Evolutionary conservation across 2,329 filamentous ascomycete species (phyloP).

Genomic region (Trichoderma koningiopsis): DNA sequence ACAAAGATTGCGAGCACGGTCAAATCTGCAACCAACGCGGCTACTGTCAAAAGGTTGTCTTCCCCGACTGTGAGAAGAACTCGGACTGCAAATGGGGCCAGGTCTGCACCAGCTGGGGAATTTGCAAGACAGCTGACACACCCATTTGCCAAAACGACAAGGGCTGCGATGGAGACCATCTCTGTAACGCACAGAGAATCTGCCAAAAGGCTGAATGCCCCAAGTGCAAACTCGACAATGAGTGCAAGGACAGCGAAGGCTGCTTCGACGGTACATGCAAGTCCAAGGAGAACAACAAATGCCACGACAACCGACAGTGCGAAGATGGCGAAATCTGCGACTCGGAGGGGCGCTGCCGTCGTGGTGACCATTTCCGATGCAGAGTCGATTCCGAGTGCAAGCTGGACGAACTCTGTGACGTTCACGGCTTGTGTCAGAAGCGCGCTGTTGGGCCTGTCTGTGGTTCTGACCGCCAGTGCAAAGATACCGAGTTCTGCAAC

Average conservation of each 20-base stretch:
- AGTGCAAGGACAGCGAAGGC: neutral
- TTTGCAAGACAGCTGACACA: constrained; percentile 7
- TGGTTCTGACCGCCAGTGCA: neutral
- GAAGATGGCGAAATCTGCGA: constrained; percentile 8
- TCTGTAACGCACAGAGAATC: constrained; percentile 12
- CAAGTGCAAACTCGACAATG: neutral
- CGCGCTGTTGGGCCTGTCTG: neutral
- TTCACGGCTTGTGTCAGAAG: constrained; percentile 6
- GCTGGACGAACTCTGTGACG: neutral
- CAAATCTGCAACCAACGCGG: constrained; percentile 10
- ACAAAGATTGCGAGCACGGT: constrained; percentile 18
- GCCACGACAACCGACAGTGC: neutral
- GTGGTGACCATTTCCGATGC: constrained; percentile 3
- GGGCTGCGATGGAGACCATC: neutral
- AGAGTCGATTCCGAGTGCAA: constrained; percentile 10
- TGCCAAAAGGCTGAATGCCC: neutral
- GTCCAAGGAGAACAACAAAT: constrained; percentile 4
- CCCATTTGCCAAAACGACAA: neutral
- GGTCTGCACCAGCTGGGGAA: constrained; percentile 4
- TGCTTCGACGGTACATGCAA: constrained; percentile 8
- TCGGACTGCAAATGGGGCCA: constrained; percentile 14
- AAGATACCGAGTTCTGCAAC: constrained; percentile 7
- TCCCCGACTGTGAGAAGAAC: constrained; percentile 21
- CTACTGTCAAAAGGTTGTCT: constrained; percentile 19
- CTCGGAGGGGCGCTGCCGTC: constrained; percentile 8